Percentiles rank a stretch among this genome's conserved stretches.
phyloP scores from a whole-genome alignment of 768 basidiomycete species.

The Cantharellus cinnabarinus region DNA sequence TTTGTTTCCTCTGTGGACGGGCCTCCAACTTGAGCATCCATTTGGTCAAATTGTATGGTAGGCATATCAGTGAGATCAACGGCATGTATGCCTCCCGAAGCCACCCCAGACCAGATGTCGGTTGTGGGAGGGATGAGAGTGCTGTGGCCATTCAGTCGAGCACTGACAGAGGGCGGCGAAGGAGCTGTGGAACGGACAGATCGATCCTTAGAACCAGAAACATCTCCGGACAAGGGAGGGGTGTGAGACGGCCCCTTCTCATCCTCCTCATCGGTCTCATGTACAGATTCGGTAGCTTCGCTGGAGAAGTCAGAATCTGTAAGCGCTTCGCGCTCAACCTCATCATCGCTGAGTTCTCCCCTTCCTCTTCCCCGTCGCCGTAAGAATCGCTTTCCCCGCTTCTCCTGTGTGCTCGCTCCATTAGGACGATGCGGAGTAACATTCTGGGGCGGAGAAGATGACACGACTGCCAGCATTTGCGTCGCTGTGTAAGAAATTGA shows the following conservation, averaged over 20 bases:
- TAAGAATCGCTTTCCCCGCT: slow-evolving; percentile 2
- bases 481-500: no score
- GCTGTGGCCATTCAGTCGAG: background rate
- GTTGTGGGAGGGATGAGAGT: slow-evolving; percentile 28
- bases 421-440: no score
- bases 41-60: slow-evolving; percentile 43
- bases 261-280: slow-evolving; percentile 31
- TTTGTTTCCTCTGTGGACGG: slow-evolving; percentile 19
- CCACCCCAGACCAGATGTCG: slow-evolving; percentile 62
- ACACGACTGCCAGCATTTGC: no score
- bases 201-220: slow-evolving; percentile 3
- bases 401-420: no score
- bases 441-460: no score
- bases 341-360: slow-evolving; percentile 41
- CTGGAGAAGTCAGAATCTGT: slow-evolving; percentile 29
- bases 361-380: slow-evolving; percentile 9
- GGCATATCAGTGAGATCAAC: slow-evolving; percentile 49
- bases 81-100: slow-evolving; percentile 28
- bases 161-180: slow-evolving; percentile 2
- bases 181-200: slow-evolving; percentile 5
- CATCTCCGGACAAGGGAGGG: slow-evolving; percentile 19
- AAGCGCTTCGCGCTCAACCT: slow-evolving; percentile 36
- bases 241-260: slow-evolving; percentile 25
- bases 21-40: slow-evolving; percentile 3
- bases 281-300: slow-evolving; percentile 25